Percentiles rank a stretch among this genome's conserved stretches.
Evolutionary conservation across 1,284 basidiomycete species (phyloP).

Genomic region (Irpex sp.): DNA sequence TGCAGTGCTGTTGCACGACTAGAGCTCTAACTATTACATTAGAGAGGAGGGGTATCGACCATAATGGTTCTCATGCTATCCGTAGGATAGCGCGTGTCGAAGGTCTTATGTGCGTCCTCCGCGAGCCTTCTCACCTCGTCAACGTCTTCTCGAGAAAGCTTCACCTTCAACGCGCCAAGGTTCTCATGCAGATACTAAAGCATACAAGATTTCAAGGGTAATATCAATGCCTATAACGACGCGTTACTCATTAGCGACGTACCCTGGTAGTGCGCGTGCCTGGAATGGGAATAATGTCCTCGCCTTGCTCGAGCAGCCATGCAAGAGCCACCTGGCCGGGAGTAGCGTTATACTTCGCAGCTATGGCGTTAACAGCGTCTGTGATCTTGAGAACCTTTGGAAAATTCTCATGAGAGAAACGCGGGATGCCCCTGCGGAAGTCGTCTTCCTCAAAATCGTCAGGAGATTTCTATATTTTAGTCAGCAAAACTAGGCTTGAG

Average conservation of each 20-base stretch:
- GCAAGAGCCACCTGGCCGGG: constrained; percentile 37
- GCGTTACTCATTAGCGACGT: background rate
- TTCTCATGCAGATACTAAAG: constrained; percentile 3
- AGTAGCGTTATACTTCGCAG: constrained; percentile 26
- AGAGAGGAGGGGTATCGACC: too few species aligned
- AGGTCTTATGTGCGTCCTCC: background rate
- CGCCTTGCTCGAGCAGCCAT: constrained; percentile 35
- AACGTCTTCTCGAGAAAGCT: background rate
- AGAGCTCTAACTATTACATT: too few species aligned
- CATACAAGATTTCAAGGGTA: background rate
- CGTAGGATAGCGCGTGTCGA: too few species aligned
- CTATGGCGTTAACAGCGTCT: constrained; percentile 27
- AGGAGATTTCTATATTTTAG: constrained; percentile 32
- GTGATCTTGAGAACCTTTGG: constrained; percentile 35
- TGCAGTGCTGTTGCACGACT: too few species aligned
- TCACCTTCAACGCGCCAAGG: constrained; percentile 1
- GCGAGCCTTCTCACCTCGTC: background rate
- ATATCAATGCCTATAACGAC: background rate
- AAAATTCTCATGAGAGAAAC: constrained; percentile 35
- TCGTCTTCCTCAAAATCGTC: constrained; percentile 53
- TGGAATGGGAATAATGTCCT: constrained; percentile 32
- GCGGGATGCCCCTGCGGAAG: constrained; percentile 32
- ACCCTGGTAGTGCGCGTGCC: constrained; percentile 17
- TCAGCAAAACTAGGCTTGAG: background rate
- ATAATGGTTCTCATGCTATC: too few species aligned